A percentile compares a stretch with the other conserved stretches of the same genome.
These are phyloP conservation scores for Penicillium thymicola DNA, from an alignment of 2,329 filamentous ascomycete species.

Conservation along the genomic window DNA sequence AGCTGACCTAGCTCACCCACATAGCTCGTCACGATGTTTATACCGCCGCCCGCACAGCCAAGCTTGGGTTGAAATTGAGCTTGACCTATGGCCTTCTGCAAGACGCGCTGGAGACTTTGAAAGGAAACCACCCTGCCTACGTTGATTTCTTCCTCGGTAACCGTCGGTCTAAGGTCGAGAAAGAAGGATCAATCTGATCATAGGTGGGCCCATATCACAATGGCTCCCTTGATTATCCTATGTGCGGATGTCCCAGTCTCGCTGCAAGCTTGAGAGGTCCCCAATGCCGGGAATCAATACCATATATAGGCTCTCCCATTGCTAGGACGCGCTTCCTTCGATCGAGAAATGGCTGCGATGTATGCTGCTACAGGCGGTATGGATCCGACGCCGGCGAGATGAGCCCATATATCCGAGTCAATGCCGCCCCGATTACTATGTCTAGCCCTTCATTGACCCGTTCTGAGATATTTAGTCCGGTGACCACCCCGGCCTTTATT, in stretches of 20 bases:
- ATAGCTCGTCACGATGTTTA: slow-evolving; percentile 75
- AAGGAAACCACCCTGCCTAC: slow-evolving; percentile 71
- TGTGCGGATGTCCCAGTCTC: neutral
- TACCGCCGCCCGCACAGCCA: slow-evolving; percentile 73
- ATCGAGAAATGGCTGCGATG: neutral
- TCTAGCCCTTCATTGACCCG: neutral
- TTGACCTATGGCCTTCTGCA: slow-evolving; percentile 77
- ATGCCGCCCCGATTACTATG: neutral
- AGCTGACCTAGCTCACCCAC: slow-evolving; percentile 12
- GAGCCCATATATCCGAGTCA: neutral
- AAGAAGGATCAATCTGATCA: slow-evolving; percentile 19
- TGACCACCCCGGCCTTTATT: neutral
- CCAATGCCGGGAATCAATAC: neutral
- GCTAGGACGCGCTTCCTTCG: neutral
- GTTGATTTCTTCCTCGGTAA: slow-evolving; percentile 62
- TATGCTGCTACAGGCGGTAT: neutral
- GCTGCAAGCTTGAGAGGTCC: neutral
- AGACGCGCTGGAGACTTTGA: slow-evolving; percentile 66
- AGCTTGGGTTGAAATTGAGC: slow-evolving; percentile 74
- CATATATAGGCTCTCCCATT: neutral
- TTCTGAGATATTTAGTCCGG: neutral
- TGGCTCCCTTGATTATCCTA: neutral
- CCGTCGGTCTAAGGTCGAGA: slow-evolving; percentile 26
- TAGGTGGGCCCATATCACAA: neutral
- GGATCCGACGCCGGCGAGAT: neutral